Base-by-base conservation (phyloP, 192 early-diverging fungal genomes). In the Haplosporangium gracile region DNA sequence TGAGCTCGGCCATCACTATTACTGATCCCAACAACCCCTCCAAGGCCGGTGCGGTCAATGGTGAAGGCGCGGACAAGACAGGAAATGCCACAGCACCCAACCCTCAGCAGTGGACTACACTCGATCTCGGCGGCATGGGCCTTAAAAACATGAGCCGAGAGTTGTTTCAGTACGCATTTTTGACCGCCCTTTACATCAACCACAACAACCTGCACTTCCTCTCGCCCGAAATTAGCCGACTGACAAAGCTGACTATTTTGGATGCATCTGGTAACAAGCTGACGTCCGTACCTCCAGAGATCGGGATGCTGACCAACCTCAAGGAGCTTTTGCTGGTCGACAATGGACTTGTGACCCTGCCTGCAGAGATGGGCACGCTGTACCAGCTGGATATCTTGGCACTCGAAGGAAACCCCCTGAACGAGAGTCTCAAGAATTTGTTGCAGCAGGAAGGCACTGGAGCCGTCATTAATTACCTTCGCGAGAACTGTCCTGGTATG, bases 41-140 rank as follows among this genome's bases (percentile, higher is more conserved):
- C 34, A 94, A 92, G 79, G 75, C 77, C 24, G 70, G 78, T 2
- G 32, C 73, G 6, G 70, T 89, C 39, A 92, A 88, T 77, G 88
- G 90, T 6, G 74, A 91, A 81, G 43, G 87, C 77, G 51, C 89
- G 39, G 89, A 91, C 88, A 85, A 86, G 81, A 82, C 87, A n/a
- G 73, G 78, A 51, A 49, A 77, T 55, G 24, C 75, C 43, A 63
- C 70, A 60, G 68, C 55, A 55, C 26, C 42, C n/a, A 81, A 76
- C 68, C 78, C 42, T 22, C 92, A 93, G 32, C 89, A 92, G 68
- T 99, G 98, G 98, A 95, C 95, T 0, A 92, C 93, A 16, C 87
- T 99, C 34, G 98, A 99, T 85, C 85, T 99, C 74, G 97, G 97
- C n/a, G 97, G 98, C 39, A 98, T 99, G 97, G 94, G 91, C 7